A percentile compares a stretch with the other conserved stretches of the same genome.
phyloP scores from a whole-genome alignment of 2,329 filamentous ascomycete genomes.

The Claviceps sp. region DNA sequence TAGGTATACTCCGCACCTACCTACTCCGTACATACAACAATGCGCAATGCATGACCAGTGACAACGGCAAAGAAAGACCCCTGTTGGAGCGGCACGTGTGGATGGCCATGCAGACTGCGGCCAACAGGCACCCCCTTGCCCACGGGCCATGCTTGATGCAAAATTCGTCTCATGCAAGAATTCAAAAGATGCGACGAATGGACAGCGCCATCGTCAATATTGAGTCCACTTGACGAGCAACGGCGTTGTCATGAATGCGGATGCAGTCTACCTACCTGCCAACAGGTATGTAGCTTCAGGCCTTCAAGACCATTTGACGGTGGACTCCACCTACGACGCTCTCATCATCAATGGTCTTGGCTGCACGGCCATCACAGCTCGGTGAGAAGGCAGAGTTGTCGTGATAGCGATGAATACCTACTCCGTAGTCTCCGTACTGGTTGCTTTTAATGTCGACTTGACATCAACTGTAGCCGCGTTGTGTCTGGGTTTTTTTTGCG shows the following conservation, averaged over 20 bases:
- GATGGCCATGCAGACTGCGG: conserved; percentile 3
- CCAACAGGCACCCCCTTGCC: neutral
- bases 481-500: no score
- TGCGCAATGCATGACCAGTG: neutral
- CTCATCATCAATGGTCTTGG: no score
- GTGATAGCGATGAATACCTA: no score
- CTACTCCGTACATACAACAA: no score
- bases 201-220: neutral
- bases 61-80: neutral
- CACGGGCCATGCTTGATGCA: neutral
- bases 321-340: neutral
- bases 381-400: no score
- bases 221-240: neutral
- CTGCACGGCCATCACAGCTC: no score
- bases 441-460: no score
- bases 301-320: neutral
- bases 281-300: neutral
- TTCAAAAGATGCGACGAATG: neutral
- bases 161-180: no score
- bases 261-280: no score
- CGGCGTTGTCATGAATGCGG: neutral
- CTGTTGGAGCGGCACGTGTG: neutral
- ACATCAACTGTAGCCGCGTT: no score
- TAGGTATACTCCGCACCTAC: no score
- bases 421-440: no score